These are phyloP conservation scores for Schrenkiella parvula DNA, from an alignment of 345 rosid genomes.

Conservation along the genomic window DNA sequence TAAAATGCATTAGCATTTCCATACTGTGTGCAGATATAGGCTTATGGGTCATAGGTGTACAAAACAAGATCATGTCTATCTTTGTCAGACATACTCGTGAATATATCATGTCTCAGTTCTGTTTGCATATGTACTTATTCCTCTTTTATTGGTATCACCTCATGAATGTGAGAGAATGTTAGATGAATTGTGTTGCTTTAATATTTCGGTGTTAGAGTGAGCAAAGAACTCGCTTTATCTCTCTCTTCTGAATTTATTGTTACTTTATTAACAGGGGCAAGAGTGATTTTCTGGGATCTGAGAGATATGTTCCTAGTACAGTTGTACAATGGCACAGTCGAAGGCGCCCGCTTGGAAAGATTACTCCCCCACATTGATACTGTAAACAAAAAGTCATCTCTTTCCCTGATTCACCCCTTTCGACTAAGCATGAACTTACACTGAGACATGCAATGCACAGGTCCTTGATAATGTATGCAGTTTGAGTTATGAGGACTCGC, in stretches of 20 bases:
- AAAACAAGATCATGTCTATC: background rate
- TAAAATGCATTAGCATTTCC: background rate
- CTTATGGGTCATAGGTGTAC: too few species aligned
- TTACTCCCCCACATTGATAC: constrained; percentile 69
- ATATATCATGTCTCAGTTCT: background rate
- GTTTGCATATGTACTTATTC: background rate
- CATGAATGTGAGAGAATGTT: background rate
- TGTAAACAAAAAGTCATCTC: constrained; percentile 43
- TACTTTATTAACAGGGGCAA: constrained; percentile 52
- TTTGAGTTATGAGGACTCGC: constrained; percentile 61
- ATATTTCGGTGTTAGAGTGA: background rate
- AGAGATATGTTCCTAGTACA: constrained; percentile 64
- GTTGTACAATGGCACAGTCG: constrained; percentile 69
- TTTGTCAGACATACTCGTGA: background rate
- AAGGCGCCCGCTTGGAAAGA: constrained; percentile 71
- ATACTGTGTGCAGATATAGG: background rate
- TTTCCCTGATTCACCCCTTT: constrained; percentile 13
- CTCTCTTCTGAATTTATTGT: background rate
- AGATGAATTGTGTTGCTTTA: background rate
- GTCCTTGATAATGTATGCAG: constrained; percentile 77
- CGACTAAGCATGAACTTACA: constrained; percentile 4
- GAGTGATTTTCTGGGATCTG: constrained; percentile 87
- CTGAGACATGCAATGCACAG: constrained; percentile 38
- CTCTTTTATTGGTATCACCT: background rate
- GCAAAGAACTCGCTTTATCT: background rate